These are phyloP conservation scores for Zasmidium cellare DNA, from an alignment of 2,329 filamentous ascomycete species.

Conservation along the genomic window DNA sequence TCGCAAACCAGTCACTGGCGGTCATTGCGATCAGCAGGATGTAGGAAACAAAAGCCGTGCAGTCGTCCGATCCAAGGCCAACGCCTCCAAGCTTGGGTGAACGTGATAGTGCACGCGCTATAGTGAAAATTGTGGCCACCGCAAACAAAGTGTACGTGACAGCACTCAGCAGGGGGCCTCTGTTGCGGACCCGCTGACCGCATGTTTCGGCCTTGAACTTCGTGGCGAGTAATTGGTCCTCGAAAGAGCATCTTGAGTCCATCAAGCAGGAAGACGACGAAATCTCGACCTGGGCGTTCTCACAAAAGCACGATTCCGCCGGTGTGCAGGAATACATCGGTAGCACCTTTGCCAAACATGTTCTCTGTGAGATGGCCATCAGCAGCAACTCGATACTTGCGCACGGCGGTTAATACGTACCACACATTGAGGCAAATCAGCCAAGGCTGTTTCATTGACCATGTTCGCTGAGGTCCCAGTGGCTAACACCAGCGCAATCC, in stretches of 20 bases:
- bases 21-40: slow-evolving; percentile 10
- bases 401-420: no score
- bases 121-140: not conserved
- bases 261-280: slow-evolving; percentile 7
- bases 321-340: slow-evolving; percentile 9
- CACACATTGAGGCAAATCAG: slow-evolving; percentile 14
- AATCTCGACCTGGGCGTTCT: slow-evolving; percentile 6
- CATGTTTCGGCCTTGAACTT: slow-evolving; percentile 2
- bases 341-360: slow-evolving; percentile 10
- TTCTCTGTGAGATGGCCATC: no score
- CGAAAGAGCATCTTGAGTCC: slow-evolving; percentile 1
- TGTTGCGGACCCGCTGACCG: not conserved
- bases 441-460: not conserved
- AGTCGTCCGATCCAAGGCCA: slow-evolving; percentile 7
- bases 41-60: slow-evolving; percentile 1
- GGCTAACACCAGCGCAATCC: not conserved
- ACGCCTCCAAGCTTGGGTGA: not conserved
- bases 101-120: not conserved
- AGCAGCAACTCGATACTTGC: no score
- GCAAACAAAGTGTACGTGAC: slow-evolving; percentile 1
- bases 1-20: slow-evolving; percentile 8
- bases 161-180: not conserved
- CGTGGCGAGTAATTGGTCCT: not conserved
- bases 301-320: slow-evolving; percentile 15
- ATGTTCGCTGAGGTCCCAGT: not conserved